These are phyloP conservation scores for Tricholomella constricta DNA, from an alignment of 768 basidiomycete genomes.

Conservation along the genomic window DNA sequence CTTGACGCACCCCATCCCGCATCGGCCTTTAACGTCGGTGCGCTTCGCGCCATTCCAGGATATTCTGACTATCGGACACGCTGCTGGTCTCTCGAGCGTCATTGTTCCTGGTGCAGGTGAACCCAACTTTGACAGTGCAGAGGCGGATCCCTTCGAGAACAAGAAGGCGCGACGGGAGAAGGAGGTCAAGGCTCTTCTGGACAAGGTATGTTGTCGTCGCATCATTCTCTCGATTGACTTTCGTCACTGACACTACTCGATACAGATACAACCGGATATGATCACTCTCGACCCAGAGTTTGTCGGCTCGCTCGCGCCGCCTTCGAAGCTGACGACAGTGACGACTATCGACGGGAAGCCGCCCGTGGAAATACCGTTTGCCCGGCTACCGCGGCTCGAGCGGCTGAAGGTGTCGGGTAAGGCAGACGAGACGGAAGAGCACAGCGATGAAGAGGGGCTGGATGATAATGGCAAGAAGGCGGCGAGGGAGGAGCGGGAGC, in stretches of 20 bases:
- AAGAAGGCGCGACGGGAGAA: constrained; percentile 80
- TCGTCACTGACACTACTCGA: neutral
- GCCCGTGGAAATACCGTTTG: constrained; percentile 56
- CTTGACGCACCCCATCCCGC: constrained; percentile 83
- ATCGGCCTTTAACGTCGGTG: constrained; percentile 71
- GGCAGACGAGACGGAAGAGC: constrained; percentile 65
- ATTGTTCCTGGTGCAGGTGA: constrained; percentile 93
- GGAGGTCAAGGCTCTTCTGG: constrained; percentile 87
- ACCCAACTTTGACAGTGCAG: constrained; percentile 90
- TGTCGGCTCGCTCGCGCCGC: constrained; percentile 67
- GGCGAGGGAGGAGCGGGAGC: constrained; percentile 70
- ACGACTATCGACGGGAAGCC: constrained; percentile 42
- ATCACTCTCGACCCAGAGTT: constrained; percentile 83
- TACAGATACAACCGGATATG: constrained; percentile 86
- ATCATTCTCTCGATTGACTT: neutral
- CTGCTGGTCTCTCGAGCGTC: constrained; percentile 77
- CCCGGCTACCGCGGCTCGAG: constrained; percentile 78
- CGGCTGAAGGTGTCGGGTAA: constrained; percentile 73
- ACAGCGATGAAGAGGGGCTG: constrained; percentile 39
- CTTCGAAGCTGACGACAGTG: constrained; percentile 57
- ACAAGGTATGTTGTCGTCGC: constrained; percentile 60
- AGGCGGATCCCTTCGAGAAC: constrained; percentile 95
- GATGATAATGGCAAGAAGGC: constrained; percentile 29
- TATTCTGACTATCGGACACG: constrained; percentile 77
- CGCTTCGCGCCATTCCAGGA: constrained; percentile 93